Conservation (phyloP, 495 filamentous ascomycete species). For the Daldinia bambusicola region DNA sequence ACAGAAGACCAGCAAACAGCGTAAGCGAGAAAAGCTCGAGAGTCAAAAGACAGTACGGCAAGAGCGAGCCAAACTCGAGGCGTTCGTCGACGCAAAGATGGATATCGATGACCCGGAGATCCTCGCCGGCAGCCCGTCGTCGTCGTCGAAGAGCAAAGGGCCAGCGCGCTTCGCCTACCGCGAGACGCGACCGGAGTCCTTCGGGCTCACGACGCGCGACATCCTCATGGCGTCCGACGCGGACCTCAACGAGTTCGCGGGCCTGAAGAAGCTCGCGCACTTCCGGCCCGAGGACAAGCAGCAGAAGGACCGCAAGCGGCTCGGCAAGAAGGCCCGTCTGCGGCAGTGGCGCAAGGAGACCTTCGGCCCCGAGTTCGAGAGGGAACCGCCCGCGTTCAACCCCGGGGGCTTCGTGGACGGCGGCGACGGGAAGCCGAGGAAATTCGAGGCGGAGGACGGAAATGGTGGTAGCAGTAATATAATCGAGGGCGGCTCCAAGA, state of each 20-base stretch:
- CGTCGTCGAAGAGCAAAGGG: constrained; percentile 36
- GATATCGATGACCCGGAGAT: constrained; percentile 72
- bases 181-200: constrained; percentile 88
- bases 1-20: constrained; percentile 71
- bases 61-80: constrained; percentile 84
- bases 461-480: constrained; percentile 39
- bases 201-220: constrained; percentile 87
- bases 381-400: constrained; percentile 59
- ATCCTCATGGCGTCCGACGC: constrained; percentile 91
- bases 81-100: constrained; percentile 84
- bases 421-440: constrained; percentile 23
- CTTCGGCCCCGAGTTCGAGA: constrained; percentile 75
- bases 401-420: constrained; percentile 49
- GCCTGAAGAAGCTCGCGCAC: constrained; percentile 91
- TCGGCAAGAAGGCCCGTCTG: constrained; percentile 91
- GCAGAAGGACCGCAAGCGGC: constrained; percentile 80
- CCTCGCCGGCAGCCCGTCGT: constrained; percentile 53
- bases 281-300: constrained; percentile 92
- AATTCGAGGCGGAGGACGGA: background rate
- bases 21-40: constrained; percentile 71
- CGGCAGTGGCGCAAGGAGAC: constrained; percentile 92
- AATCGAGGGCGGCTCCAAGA: constrained; percentile 51
- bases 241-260: constrained; percentile 88
- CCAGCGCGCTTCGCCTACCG: constrained; percentile 79
- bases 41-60: constrained; percentile 78